Evolutionary conservation across 1,284 basidiomycete species (phyloP).

Genomic region (Grifola frondosa): DNA sequence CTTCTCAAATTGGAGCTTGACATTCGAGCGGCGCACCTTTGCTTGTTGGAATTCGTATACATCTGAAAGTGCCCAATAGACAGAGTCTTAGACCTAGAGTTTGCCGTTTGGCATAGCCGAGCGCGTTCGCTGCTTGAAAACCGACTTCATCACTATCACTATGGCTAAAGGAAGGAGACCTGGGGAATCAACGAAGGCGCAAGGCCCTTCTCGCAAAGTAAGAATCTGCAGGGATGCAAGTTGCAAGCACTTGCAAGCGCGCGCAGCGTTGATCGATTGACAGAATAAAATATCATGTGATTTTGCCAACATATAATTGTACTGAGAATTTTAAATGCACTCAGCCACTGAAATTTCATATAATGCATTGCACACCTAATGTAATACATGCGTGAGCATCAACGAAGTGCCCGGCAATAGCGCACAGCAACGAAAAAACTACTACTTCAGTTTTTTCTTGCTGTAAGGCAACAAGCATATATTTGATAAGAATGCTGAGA

Average conservation of each 20-base stretch:
- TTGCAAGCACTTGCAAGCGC: too few relatives aligned
- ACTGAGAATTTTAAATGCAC: too few relatives aligned
- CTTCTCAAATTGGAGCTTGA: constrained; percentile 54
- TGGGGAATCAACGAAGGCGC: too few relatives aligned
- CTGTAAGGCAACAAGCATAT: constrained; percentile 34
- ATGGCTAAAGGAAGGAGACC: too few relatives aligned
- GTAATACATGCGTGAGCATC: constrained; percentile 7
- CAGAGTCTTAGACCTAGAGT: constrained; percentile 41
- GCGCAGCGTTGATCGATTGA: too few relatives aligned
- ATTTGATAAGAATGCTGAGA: constrained; percentile 6
- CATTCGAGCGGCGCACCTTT: constrained; percentile 53
- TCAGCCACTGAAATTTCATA: too few relatives aligned
- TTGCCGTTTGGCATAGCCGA: constrained; percentile 55
- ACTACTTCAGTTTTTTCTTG: constrained; percentile 96
- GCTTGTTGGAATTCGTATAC: constrained; percentile 65
- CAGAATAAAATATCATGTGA: too few relatives aligned
- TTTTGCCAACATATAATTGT: too few relatives aligned
- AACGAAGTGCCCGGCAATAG: constrained; percentile 1
- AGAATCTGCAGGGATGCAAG: too few relatives aligned
- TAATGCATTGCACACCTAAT: constrained; percentile 3
- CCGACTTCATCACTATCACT: too few relatives aligned
- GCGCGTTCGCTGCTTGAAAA: constrained; percentile 41
- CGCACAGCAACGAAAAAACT: constrained; percentile 20
- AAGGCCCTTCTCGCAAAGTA: too few relatives aligned
- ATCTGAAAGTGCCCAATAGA: constrained; percentile 37